phyloP scores from a whole-genome alignment of 768 basidiomycete species.

The Termitomyces sp. region DNA sequence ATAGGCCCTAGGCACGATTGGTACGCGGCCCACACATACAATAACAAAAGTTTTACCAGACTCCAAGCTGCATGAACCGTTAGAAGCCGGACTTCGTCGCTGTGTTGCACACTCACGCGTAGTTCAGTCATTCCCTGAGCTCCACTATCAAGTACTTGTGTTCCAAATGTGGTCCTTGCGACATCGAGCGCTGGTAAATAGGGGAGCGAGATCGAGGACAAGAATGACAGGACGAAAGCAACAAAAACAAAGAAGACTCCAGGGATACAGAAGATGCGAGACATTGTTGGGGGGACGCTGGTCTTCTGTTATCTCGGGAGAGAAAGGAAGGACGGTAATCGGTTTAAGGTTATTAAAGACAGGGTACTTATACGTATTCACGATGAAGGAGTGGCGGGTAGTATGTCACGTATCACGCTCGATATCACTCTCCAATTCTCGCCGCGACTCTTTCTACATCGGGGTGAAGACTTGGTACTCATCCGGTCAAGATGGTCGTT shows the following conservation, averaged over 20 bases:
- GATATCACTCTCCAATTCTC: neutral
- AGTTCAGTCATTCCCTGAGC: constrained; percentile 35
- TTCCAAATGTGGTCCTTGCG: constrained; percentile 47
- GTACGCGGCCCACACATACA: neutral
- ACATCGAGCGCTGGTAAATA: constrained; percentile 65
- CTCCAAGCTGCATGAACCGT: constrained; percentile 48
- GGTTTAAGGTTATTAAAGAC: neutral
- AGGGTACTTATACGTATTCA: neutral
- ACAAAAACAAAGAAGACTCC: constrained; percentile 47
- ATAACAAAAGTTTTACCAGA: constrained; percentile 44
- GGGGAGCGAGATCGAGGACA: constrained; percentile 70
- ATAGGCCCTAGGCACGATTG: constrained; percentile 43
- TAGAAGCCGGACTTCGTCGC: neutral
- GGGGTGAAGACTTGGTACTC: neutral
- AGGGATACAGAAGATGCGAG: constrained; percentile 47
- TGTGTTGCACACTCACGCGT: constrained; percentile 40
- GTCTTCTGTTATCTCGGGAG: neutral
- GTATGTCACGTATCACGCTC: neutral
- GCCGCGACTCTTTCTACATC: neutral
- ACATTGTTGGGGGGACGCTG: constrained; percentile 7
- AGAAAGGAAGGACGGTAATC: constrained; percentile 1
- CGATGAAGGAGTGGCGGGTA: neutral
- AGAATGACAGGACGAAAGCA: constrained; percentile 62
- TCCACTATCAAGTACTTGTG: constrained; percentile 20
- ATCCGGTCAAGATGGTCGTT: neutral